Base-by-base conservation (phyloP, 1,139 yeast genomes). In the Pneumocystis canis region DNA sequence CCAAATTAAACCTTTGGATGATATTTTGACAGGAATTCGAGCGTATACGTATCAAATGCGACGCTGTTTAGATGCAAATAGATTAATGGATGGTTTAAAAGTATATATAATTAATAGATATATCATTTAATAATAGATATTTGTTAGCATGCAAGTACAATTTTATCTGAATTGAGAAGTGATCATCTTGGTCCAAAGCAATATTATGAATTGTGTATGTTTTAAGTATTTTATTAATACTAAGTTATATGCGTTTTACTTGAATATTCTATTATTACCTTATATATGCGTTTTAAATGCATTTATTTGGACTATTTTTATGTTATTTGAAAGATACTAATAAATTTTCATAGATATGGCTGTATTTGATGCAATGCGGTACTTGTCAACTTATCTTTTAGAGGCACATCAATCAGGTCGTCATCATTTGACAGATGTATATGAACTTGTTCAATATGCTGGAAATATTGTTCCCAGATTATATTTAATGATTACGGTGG, bases 401-500 rank as follows among this genome's bases (percentile, higher is more conserved):
- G 86, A 82, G 33, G 82, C 82, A 66, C 90, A 88, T 70, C 82
- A 83, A 11, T 77, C 80, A 57, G 66, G 65, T 5, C 62, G 64
- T 11, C 86, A 89, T 65, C 94, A 90, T 73, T 76, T 92, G 65
- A 89, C 95, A 0, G 97, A 92, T 73, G 77, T 92, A 64, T 92
- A 92, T 72, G 97, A 92, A 71, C 78, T 92, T 72, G 97, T 92
- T 3, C 98, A 92, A 73, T 94, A 92, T 72, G 89, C 96, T 0
- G 70, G 79, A 20, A 92, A 89, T 73, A 88, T 94, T 57, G 80
- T 92, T 18, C 98, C 98, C 2, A 79, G 98, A 65, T 77, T 92
- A 64, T 92, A 94, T 72, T 79, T 94, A 76, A 89, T 92, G 97
- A 86, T 92, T 60, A 92, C 95, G 2, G 92, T 92, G 11, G 98